Conservation (phyloP, 257 asterid species). For the Plantago ovata region DNA sequence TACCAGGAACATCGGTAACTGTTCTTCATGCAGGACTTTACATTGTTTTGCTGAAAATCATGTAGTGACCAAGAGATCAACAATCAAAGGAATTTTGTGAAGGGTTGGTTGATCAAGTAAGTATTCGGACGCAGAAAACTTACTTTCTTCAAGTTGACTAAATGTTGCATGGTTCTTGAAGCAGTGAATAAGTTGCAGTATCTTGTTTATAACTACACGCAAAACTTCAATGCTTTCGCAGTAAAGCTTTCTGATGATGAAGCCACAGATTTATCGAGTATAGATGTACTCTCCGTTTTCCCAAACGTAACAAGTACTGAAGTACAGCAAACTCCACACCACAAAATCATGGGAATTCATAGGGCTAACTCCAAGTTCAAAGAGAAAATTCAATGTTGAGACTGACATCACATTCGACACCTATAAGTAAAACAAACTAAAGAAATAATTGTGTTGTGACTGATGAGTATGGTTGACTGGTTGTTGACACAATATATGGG, state of each 20-base stretch:
- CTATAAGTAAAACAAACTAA: no score
- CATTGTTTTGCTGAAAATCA: conserved; percentile 72
- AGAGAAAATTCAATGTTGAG: conserved; percentile 58
- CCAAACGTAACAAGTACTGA: no score
- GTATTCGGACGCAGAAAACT: not conserved
- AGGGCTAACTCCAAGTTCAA: conserved; percentile 58
- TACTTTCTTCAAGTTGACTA: not conserved
- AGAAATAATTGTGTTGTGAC: no score
- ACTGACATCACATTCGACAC: conserved; percentile 67
- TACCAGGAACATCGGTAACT: not conserved
- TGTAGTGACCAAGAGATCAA: conserved; percentile 25
- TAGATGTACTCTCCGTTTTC: conserved; percentile 58
- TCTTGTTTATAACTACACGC: conserved; percentile 74
- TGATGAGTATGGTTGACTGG: no score
- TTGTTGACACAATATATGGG: no score
- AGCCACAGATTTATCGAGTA: conserved; percentile 59
- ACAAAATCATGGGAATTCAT: conserved; percentile 90
- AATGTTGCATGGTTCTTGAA: conserved; percentile 8
- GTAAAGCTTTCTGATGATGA: conserved; percentile 77
- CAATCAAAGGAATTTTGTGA: conserved; percentile 49
- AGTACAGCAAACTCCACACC: conserved; percentile 69
- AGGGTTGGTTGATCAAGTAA: conserved; percentile 50
- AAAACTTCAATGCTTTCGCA: conserved; percentile 76
- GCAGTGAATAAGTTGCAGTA: conserved; percentile 63
- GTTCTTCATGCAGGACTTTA: conserved; percentile 53